Evolutionary conservation across 306 rosid genomes (phyloP).

Genomic region (Notholithocarpus densiflorus): DNA sequence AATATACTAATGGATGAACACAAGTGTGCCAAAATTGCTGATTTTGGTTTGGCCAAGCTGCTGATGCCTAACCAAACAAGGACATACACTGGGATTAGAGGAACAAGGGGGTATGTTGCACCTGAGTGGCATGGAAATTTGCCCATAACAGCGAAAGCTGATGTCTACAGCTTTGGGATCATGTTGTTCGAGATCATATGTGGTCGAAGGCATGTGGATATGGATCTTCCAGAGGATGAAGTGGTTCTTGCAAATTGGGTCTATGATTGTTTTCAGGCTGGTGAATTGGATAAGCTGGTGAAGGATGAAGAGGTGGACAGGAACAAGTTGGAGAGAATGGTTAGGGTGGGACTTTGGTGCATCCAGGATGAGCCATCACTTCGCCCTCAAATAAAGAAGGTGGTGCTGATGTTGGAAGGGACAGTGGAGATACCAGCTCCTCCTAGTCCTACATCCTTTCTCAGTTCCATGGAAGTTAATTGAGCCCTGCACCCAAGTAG

Average conservation of each 20-base stretch:
- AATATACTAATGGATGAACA: conserved; percentile 36
- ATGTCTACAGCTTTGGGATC: conserved; percentile 40
- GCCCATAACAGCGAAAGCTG: conserved; percentile 27
- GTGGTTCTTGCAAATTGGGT: conserved; percentile 25
- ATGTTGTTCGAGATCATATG: conserved; percentile 36
- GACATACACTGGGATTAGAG: conserved; percentile 34
- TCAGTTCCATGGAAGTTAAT: background rate
- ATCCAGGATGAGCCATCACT: conserved; percentile 21
- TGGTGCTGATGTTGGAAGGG: conserved; percentile 39
- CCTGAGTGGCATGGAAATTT: conserved; percentile 36
- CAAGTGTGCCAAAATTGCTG: conserved; percentile 24
- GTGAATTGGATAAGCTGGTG: conserved; percentile 10
- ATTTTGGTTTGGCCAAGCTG: conserved; percentile 41
- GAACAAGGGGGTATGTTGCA: conserved; percentile 36
- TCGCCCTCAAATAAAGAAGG: conserved; percentile 35
- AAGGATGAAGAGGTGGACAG: conserved; percentile 10
- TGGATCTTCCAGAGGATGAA: conserved; percentile 15
- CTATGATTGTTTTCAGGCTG: conserved; percentile 14
- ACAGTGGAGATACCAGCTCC: conserved; percentile 25
- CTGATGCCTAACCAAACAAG: conserved; percentile 27
- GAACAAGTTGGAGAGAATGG: conserved; percentile 8
- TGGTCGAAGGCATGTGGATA: conserved; percentile 18
- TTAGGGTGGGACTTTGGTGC: conserved; percentile 36
- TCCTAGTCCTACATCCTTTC: conserved; percentile 5
- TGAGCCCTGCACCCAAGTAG: background rate